Base-by-base conservation (phyloP, 306 rosid genomes). In the Morella rubra region DNA sequence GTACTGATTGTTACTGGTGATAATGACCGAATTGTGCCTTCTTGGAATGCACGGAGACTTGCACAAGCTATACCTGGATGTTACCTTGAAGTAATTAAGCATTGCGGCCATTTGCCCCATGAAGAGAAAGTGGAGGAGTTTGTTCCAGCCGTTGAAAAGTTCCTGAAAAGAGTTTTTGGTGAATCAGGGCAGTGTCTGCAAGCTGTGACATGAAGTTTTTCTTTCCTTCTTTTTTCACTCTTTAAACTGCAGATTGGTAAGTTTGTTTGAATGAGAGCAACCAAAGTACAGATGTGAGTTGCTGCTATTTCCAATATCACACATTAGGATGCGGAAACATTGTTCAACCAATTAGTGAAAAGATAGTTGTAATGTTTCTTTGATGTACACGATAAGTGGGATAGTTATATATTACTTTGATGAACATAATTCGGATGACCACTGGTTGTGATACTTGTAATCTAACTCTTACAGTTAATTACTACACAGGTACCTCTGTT, bases 41-140 rank as follows among this genome's bases (percentile, higher is more conserved):
- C 96, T 50, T 95, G 98, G 96, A 95, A 92, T 77, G 90, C 95
- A 20, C 86, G 84, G 89, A 89, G 94, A 81, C 98, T 94, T 71
- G 89, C 97, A 78, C 81, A 80, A 79, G 86, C 80, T 64, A 92
- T 94, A 59, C 97, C 95, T 16, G 98, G 95, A 68, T 88, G 95
- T 47, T 80, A 77, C 22, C 18, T 89, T 72, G 95, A 90, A 84
- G 79, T 91, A 66, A 89, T 94, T 74, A 90, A 90, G 80, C 87
- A 85, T 6, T 92, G 97, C 56, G 98, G 98, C 27, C 98, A 94
- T 87, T 77, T 92, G 77, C 97, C 97, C 8, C 97, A 92, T 20
- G 96, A 94, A 88, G 98, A 94, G 86, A 94, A 90, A 79, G 89
- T 83, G 75, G 88, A 90, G 16, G 97, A 91, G 73, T 92, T 94